Evolutionary conservation across 768 basidiomycete genomes (phyloP).

Genomic region (Erythrobasidium yunnanense): DNA sequence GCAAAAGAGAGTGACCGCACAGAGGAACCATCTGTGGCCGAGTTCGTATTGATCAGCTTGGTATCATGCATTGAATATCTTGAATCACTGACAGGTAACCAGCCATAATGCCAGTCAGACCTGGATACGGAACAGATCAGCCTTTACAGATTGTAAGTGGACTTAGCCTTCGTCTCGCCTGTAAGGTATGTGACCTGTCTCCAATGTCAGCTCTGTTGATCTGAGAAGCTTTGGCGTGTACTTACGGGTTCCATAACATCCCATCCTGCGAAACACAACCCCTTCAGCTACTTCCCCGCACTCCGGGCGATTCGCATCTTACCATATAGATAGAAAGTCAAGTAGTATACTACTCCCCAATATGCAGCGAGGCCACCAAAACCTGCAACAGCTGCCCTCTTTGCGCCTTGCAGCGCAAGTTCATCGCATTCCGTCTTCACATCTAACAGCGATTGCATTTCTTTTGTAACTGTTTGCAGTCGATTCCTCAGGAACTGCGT

Average conservation of each 20-base stretch:
- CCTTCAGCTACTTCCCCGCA: too few relatives aligned
- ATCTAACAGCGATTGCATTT: constrained; percentile 17
- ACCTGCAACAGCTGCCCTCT: constrained; percentile 4
- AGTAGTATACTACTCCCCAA: constrained; percentile 7
- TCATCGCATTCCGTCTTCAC: constrained; percentile 22
- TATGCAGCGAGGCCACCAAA: constrained; percentile 13
- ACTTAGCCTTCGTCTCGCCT: too few relatives aligned
- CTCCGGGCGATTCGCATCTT: too few relatives aligned
- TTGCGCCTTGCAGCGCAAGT: constrained; percentile 6
- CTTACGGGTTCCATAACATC: constrained; percentile 19
- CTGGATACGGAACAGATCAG: too few relatives aligned
- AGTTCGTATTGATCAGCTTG: too few relatives aligned
- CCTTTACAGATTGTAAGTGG: too few relatives aligned
- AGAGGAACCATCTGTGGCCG: neutral
- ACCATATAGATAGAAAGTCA: constrained; percentile 1
- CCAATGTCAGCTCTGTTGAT: too few relatives aligned
- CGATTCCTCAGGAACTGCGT: neutral
- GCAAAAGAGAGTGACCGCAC: neutral
- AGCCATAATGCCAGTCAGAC: constrained; percentile 13
- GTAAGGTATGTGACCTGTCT: constrained; percentile 13
- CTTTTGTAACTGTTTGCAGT: neutral
- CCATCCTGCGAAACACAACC: neutral
- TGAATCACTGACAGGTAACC: constrained; percentile 13
- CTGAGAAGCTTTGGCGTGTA: too few relatives aligned
- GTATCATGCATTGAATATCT: neutral